Evolutionary conservation across 805 yeast species (phyloP), one percentile per base, ranked within the genome.

Genomic region (Cyberlindnera suaveolens): DNA sequence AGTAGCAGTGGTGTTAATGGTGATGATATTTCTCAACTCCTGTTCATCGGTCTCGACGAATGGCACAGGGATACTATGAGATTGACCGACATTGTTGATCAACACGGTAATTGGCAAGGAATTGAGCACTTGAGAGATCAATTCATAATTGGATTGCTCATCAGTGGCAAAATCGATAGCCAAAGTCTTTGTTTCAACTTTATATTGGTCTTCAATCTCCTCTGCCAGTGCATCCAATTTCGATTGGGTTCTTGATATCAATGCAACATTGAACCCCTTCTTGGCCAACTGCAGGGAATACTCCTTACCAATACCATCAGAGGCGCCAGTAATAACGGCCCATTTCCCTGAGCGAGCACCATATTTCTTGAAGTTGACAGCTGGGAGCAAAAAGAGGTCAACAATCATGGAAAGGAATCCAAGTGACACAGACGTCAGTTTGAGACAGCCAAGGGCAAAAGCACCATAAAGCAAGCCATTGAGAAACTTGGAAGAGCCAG

Each of bases 241-340:
- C 27, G 85, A 68, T 58, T 74, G 74, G 15, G 96, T 88, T 66
- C 99, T 79, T 20, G 96, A 85, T 14, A 91, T 80, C 52, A 93
- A 72, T 11, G 87, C 80, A 38, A 93, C 63, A 54, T 89, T 90
- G 63, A 90, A 83, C 2, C 96, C 96, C 51, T 75, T 80, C 42
- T 73, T 64, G 11, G 98, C 99, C 64, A 93, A 74, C 66, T 91
- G 98, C 20, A 66, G 58, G 2, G 96, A 82, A 60, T 77, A 93
- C 63, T 93, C 96, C 61, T 90, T 88, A 45, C 99, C 99, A 58
- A 93, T 84, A 31, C 99, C 99, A 62, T 93, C 98, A 38, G 97
- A 87, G 4, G 97, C 95, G 45, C 99, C 99, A 6, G 99, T 93
- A 15, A 93, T 77, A 29, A 93, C 85, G n/a, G 97, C 96, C 91